Evolutionary conservation across 1,284 basidiomycete species (phyloP), one percentile per base, ranked within the genome.

Genomic region (Leccinum colubrinum): DNA sequence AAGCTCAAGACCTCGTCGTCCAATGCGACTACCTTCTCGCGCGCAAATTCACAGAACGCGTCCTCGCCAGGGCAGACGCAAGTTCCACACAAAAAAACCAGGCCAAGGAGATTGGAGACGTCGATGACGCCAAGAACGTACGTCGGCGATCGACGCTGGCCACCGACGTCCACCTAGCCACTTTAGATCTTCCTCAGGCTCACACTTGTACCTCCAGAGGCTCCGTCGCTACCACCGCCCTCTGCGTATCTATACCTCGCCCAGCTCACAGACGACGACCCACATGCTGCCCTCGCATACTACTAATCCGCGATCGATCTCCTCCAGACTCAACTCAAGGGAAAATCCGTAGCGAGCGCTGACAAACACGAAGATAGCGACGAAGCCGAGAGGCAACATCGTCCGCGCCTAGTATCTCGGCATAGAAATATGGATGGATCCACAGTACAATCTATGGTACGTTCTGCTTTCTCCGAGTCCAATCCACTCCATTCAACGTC

Each of bases 1-100:
- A 93, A 71, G 87, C 92, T 0, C 91, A 94, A 68, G 80, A 84
- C 20, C 78, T 95, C 56, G 83, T 96, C 66, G 84, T 88, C 14
- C 90, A 94, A 76, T 92, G 90, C 70, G 87, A 96, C 73, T 95
- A 94, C 73, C 86, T 91, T 56, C 85, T 94, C 35, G 93, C 93
- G 8, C 79, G 83, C 61, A 85, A 84, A 58, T 94, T 95, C 72
- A 80, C 88, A 52, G 78, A 82, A 58, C 84, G 92, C 43, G 83
- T 91, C 30, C 77, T 95, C 37, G 83, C 90, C 65, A 79, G 86
- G 43, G 85, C 90, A 60, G 82, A 87, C 62, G 67, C 56, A 0
- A 65, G 64, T 4, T 1, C 55, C 4, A 81, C 87, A 5, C 76
- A 76, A 20, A 86, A 94, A 77, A 78, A 80, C 0, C 87, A 91